Evolutionary conservation across 768 basidiomycete species (phyloP), one percentile per base, ranked within the genome.

Genomic region (Suillus americanus): DNA sequence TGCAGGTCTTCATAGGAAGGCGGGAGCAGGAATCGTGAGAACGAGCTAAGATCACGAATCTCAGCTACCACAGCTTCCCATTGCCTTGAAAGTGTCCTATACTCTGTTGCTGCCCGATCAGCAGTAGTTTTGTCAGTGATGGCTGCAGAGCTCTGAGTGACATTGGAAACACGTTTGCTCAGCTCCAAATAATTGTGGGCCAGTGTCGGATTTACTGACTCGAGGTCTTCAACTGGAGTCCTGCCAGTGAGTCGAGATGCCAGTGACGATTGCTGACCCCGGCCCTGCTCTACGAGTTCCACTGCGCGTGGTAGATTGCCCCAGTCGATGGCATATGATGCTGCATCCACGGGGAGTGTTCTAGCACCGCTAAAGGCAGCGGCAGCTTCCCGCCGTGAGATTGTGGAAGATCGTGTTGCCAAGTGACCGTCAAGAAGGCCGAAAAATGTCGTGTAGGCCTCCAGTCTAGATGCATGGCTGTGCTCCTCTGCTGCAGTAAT

Each of bases 231-330:
- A 5, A 53, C 18, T 10, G 75, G 68, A 18, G 70, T 68, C 2
- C 67, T 68, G n/a, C n/a, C n/a, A n/a, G n/a, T n/a, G 10, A 74
- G 68, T 16, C 71, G 66, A 25, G 69, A 61, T 1, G 73, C 43
- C 55, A 75, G 73, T 23, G 67, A 67, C 75, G 75, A 76, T 2
- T 73, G 68, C 18, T 74, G 61, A 9, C 70, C 25, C 18, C 50
- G 50, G 1, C 50, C 50, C 1, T 28, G 50, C 71, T 77, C 75
- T 45, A 73, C 41, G 64, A 73, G 71, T 62, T 74, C 72, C 0
- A 74, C 25, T 14, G 74, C 73, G 5, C 33, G 59, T 40, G 60
- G 55, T 20, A 23, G 28, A 23, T 66, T 54, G 9, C 30, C 13
- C 14, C 43, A 10, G n/a, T 13, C 38, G 56, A 69, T 63, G 28